Base-by-base conservation (phyloP, 2,329 filamentous ascomycete species). In the Phyllosticta ampelicida region DNA sequence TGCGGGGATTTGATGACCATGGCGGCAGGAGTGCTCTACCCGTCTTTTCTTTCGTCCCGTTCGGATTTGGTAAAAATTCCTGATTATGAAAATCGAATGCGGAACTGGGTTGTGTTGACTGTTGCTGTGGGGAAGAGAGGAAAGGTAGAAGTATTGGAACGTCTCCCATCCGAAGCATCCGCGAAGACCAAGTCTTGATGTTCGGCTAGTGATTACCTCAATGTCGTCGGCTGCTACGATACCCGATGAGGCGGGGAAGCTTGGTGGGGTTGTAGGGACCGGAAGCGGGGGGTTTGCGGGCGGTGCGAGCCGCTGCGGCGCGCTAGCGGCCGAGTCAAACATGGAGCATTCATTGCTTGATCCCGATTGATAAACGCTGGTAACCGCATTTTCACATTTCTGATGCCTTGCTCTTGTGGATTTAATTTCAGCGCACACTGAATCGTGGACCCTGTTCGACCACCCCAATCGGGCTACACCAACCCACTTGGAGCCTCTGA, bases 1-100 rank as follows among this genome's bases (percentile, higher is more conserved):
- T 85, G 89, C 0, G 75, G 74, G 1, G 89, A 90, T 53, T 82
- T 76, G 66, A 85, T 78, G 60, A 87, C 86, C 90, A 95, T 95
- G 36, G 6, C 36, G 5, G 36, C 16, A 16, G 36, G n/a, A 5
- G 8, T 51, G 52, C 23, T 26, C 23, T 26, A 26, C 8, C 23
- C 23, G 23, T 26, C 23, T 36, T 44, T 44, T 36, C 2, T 16
- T 44, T 44, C 13, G 6, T 44, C 36, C n/a, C 8, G 23, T 44
- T 44, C 36, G 13, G n/a, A 44, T n/a, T n/a, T 44, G 36, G 36
- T n/a, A 44, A 44, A 6, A n/a, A n/a, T 44, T 16, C 36, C 36
- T n/a, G 36, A 44, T 44, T 44, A 16, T n/a, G 13, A 44, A n/a
- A 16, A 44, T n/a, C 13, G n/a, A 16, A 8, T 16, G 36, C 5